Conservation (phyloP, 2,329 filamentous ascomycete species). For the Fusarium kyushuense region DNA sequence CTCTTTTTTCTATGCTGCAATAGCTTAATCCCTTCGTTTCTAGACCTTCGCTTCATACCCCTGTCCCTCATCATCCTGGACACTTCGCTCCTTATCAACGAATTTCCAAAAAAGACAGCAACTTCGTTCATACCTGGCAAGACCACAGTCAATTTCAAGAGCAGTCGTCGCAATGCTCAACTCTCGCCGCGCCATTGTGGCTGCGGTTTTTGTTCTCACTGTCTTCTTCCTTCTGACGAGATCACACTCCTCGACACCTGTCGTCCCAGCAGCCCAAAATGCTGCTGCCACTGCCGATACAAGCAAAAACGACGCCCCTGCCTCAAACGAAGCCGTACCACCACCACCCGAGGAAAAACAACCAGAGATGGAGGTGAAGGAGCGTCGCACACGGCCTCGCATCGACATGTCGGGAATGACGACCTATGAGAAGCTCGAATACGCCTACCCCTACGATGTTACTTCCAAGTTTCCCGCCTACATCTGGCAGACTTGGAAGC, state of each 20-base stretch:
- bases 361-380: constrained; percentile 35
- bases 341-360: constrained; percentile 33
- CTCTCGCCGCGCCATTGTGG: constrained; percentile 79
- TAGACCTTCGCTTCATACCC: constrained; percentile 29
- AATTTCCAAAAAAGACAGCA: constrained; percentile 34
- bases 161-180: constrained; percentile 75
- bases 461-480: constrained; percentile 92
- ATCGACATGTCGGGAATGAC: constrained; percentile 79
- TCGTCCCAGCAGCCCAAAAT: constrained; percentile 33
- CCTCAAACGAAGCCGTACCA: constrained; percentile 38
- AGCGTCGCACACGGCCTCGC: constrained; percentile 56
- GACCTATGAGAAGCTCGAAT: constrained; percentile 83
- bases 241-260: constrained; percentile 59
- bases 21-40: constrained; percentile 37
- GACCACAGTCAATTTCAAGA: constrained; percentile 17
- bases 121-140: constrained; percentile 27
- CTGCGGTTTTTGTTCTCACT: constrained; percentile 75
- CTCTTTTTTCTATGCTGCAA: constrained; percentile 41
- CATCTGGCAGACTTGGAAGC: constrained; percentile 99
- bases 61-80: constrained; percentile 36
- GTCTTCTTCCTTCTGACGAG: constrained; percentile 77
- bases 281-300: constrained; percentile 34
- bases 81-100: constrained; percentile 37
- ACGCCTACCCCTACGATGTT: constrained; percentile 94
- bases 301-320: constrained; percentile 38